These are phyloP conservation scores for Zygosaccharomyces pseudobailii DNA, from an alignment of 1,139 yeast species.

Conservation along the genomic window DNA sequence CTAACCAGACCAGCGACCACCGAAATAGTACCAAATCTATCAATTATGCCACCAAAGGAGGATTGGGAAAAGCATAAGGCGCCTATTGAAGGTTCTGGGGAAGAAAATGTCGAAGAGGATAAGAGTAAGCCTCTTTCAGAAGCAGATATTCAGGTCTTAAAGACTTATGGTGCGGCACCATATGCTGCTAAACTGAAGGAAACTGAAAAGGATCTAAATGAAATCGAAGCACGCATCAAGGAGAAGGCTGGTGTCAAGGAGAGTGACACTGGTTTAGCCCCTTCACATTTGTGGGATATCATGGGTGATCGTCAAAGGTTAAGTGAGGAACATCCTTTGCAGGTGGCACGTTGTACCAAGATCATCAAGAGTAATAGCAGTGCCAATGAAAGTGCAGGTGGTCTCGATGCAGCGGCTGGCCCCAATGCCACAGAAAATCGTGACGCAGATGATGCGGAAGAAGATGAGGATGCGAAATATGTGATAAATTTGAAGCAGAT, in stretches of 20 bases:
- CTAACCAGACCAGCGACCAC: not conserved
- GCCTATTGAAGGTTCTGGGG: slow-evolving; percentile 59
- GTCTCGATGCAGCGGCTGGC: slow-evolving; percentile 28
- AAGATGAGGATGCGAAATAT: slow-evolving; percentile 83
- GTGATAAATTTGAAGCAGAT: slow-evolving; percentile 96
- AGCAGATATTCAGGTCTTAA: slow-evolving; percentile 93
- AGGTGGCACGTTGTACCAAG: slow-evolving; percentile 97
- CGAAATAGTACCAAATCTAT: slow-evolving; percentile 7
- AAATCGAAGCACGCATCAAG: slow-evolving; percentile 77
- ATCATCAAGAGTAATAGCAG: slow-evolving; percentile 59
- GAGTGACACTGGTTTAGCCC: slow-evolving; percentile 92
- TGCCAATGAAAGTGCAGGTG: slow-evolving; percentile 19
- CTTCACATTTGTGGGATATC: slow-evolving; percentile 96
- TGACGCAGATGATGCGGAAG: slow-evolving; percentile 46
- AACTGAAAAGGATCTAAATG: slow-evolving; percentile 80
- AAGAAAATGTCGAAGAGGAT: slow-evolving; percentile 51
- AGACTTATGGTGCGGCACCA: slow-evolving; percentile 97
- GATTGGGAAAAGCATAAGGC: slow-evolving; percentile 97
- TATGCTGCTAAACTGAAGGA: slow-evolving; percentile 75
- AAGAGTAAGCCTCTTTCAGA: slow-evolving; percentile 86
- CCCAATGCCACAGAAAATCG: slow-evolving; percentile 12
- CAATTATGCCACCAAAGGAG: slow-evolving; percentile 42
- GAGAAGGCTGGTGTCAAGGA: slow-evolving; percentile 93
- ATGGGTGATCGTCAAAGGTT: slow-evolving; percentile 93
- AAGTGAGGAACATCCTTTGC: slow-evolving; percentile 91